phyloP scores from a whole-genome alignment of 208 protist genomes.

The Crithidia fasciculata region DNA sequence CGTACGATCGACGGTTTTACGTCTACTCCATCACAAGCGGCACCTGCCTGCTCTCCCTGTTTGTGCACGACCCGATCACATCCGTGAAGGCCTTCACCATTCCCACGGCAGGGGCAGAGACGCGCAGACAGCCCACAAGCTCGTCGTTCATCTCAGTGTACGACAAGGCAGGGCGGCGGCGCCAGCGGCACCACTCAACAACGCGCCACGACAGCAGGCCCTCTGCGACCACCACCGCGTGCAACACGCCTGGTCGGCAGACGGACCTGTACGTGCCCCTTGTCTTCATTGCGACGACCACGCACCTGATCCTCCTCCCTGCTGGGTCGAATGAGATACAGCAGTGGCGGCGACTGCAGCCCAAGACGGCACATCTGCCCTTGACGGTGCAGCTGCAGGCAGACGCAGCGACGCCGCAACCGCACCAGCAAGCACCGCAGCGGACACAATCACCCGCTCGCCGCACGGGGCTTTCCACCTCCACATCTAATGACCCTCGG shows the following conservation, averaged over 20 bases:
- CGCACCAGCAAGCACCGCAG: background rate
- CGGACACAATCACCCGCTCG: background rate
- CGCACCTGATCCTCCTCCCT: conserved; percentile 31
- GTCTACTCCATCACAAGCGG: conserved; percentile 68
- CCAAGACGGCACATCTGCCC: conserved; percentile 32
- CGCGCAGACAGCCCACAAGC: background rate
- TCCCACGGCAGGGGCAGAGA: conserved; percentile 21
- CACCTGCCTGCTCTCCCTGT: conserved; percentile 69
- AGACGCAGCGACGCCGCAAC: background rate
- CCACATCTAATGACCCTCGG: too few species aligned
- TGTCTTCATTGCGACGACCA: conserved; percentile 30
- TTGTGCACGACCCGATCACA: conserved; percentile 76
- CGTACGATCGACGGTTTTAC: conserved; percentile 81
- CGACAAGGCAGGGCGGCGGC: background rate
- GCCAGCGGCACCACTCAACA: too few species aligned
- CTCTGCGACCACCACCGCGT: conserved; percentile 12
- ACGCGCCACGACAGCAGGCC: too few species aligned
- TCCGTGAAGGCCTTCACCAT: conserved; percentile 72
- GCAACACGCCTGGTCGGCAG: background rate
- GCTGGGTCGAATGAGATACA: conserved; percentile 22
- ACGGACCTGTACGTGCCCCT: conserved; percentile 12
- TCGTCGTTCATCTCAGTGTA: conserved; percentile 20
- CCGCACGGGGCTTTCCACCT: too few species aligned
- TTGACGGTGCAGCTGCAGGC: conserved; percentile 29
- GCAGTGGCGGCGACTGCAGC: conserved; percentile 33